Percentiles rank a stretch among this genome's conserved stretches.
These are phyloP conservation scores for Parasitella parasitica DNA, from an alignment of 371 early-diverging fungal genomes.

Conservation along the genomic window DNA sequence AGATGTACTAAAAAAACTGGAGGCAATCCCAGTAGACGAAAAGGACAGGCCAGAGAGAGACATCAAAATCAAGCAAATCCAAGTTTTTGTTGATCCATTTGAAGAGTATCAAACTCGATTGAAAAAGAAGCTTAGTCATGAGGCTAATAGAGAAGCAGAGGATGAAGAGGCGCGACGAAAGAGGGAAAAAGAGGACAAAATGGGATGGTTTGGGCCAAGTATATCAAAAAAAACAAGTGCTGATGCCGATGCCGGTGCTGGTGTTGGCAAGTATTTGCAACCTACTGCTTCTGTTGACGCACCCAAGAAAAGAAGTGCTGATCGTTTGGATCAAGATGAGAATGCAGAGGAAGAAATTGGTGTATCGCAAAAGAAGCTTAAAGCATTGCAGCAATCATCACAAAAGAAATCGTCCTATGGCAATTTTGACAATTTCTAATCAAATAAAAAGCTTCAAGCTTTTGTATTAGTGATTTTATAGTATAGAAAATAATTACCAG, in stretches of 20 bases:
- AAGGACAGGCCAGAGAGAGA: conserved; percentile 72
- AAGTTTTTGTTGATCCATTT: conserved; percentile 84
- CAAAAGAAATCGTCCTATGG: conserved; percentile 22
- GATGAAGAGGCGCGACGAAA: conserved; percentile 38
- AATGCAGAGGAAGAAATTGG: conserved; percentile 7
- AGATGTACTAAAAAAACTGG: conserved; percentile 79
- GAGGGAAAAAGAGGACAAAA: conserved; percentile 53
- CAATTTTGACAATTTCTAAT: conserved; percentile 42
- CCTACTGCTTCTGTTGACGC: conserved; percentile 18
- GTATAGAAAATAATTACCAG: too few species aligned
- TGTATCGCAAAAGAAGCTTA: conserved; percentile 14
- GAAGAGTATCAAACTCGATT: conserved; percentile 70
- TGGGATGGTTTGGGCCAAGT: conserved; percentile 77
- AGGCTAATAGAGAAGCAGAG: conserved; percentile 45
- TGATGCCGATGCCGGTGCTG: conserved; percentile 20
- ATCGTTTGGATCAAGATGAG: background rate
- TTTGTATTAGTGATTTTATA: too few species aligned
- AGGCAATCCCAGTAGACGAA: conserved; percentile 70
- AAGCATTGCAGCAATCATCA: background rate
- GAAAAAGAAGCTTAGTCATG: conserved; percentile 47
- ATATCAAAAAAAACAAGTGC: conserved; percentile 35
- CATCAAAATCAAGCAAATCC: conserved; percentile 71
- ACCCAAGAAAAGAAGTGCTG: background rate
- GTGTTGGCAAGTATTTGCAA: conserved; percentile 73
- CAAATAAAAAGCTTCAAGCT: too few species aligned